Percentiles rank a stretch among this genome's conserved stretches.
These are phyloP conservation scores for Rhizopogon vesiculosus DNA, from an alignment of 768 basidiomycete genomes.

Conservation along the genomic window DNA sequence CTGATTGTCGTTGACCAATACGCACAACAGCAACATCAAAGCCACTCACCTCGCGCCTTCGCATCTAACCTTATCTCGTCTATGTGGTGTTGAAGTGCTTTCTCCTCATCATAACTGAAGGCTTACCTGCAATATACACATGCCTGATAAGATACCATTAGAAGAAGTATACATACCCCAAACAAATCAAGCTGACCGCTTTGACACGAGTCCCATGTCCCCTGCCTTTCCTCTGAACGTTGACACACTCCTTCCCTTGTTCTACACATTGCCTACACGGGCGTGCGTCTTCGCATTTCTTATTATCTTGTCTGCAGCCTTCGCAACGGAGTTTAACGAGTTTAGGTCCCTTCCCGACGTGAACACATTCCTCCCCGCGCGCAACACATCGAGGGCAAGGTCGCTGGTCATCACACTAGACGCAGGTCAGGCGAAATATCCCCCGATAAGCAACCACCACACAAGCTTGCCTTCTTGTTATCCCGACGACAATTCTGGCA, in stretches of 20 bases:
- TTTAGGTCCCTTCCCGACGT: slow-evolving; percentile 52
- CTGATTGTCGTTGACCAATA: slow-evolving; percentile 22
- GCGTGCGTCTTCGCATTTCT: slow-evolving; percentile 54
- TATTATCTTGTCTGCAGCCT: slow-evolving; percentile 49
- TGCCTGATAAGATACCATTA: slow-evolving; percentile 35
- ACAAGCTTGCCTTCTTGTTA: slow-evolving; percentile 52
- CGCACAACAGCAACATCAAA: slow-evolving; percentile 2
- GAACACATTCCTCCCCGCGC: slow-evolving; percentile 51
- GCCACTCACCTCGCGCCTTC: slow-evolving; percentile 47
- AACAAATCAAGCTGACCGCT: slow-evolving; percentile 37
- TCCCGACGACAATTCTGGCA: slow-evolving; percentile 58
- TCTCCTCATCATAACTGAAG: slow-evolving; percentile 1
- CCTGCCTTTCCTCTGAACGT: slow-evolving; percentile 44
- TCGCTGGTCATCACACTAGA: slow-evolving; percentile 57
- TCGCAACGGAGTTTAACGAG: slow-evolving; percentile 58
- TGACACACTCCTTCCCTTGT: slow-evolving; percentile 42
- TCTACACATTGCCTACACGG: slow-evolving; percentile 53
- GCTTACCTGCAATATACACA: slow-evolving; percentile 57
- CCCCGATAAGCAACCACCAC: background rate
- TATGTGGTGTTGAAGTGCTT: slow-evolving; percentile 21
- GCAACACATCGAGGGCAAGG: slow-evolving; percentile 58
- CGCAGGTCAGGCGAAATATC: background rate
- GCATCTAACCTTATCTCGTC: slow-evolving; percentile 61
- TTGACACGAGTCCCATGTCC: slow-evolving; percentile 61
- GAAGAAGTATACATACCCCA: background rate